Percentiles rank a stretch among this genome's conserved stretches.
Conservation (phyloP, 805 yeast species). For the Metschnikowia corniflorae region DNA sequence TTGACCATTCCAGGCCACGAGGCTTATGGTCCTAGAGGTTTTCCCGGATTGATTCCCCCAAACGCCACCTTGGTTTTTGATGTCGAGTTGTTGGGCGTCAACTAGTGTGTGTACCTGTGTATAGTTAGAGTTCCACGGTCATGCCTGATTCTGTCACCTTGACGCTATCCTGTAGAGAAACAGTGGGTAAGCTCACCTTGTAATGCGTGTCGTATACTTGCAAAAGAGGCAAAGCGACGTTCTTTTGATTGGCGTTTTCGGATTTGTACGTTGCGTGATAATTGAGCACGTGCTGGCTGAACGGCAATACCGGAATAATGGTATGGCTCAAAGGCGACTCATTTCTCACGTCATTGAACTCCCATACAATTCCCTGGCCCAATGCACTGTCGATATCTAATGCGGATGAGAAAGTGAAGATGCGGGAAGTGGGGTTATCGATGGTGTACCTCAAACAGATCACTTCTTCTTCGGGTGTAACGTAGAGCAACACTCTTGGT, state of each 20-base stretch:
- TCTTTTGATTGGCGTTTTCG: constrained; percentile 10
- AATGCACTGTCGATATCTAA: constrained; percentile 13
- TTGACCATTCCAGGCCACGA: constrained; percentile 89
- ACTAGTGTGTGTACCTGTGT: constrained; percentile 25
- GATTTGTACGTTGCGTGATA: constrained; percentile 22
- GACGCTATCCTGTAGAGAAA: constrained; percentile 6
- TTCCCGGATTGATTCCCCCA: constrained; percentile 96
- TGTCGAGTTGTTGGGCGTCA: constrained; percentile 65
- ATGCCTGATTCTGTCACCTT: constrained; percentile 5
- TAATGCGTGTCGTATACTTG: constrained; percentile 66
- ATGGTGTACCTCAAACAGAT: constrained; percentile 46
- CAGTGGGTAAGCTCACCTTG: constrained; percentile 52
- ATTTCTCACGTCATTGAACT: constrained; percentile 11
- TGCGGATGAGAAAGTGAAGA: constrained; percentile 55
- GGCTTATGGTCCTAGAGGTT: constrained; percentile 93
- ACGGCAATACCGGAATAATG: constrained; percentile 59
- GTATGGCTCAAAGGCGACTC: constrained; percentile 29
- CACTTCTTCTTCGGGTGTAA: constrained; percentile 13
- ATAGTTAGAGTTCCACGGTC: constrained; percentile 2
- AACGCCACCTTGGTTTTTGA: constrained; percentile 89
- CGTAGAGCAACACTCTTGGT: constrained; percentile 59
- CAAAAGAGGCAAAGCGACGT: constrained; percentile 52
- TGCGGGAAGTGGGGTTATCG: constrained; percentile 73
- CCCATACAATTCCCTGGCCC: constrained; percentile 13
- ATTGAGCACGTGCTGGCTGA: constrained; percentile 44